Percentiles rank a stretch among this genome's conserved stretches.
Evolutionary conservation across 768 basidiomycete species (phyloP).

Genomic region (Erythrobasidium yunnanense): DNA sequence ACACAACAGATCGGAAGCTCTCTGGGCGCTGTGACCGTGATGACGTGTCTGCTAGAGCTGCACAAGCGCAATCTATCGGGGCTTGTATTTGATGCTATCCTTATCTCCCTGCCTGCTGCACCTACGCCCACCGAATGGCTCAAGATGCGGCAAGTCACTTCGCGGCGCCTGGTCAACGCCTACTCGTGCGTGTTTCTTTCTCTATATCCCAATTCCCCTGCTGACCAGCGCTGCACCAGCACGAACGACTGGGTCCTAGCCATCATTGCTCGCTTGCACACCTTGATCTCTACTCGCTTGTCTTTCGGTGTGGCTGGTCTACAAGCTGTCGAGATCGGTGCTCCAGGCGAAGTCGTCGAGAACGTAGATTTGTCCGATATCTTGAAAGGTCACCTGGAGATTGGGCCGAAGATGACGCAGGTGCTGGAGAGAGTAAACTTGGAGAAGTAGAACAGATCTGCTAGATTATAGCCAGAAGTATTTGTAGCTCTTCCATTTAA

Average conservation of each 20-base stretch:
- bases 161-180: conserved; percentile 42
- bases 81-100: conserved; percentile 44
- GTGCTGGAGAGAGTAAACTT: conserved; percentile 18
- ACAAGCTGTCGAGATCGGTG: conserved; percentile 8
- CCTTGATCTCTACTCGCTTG: conserved; percentile 28
- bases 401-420: conserved; percentile 17
- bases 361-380: conserved; percentile 27
- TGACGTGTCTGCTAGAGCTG: conserved; percentile 29
- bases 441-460: conserved; percentile 21
- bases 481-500: too few species aligned
- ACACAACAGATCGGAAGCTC: conserved; percentile 43
- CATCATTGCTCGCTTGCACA: conserved; percentile 33
- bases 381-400: conserved; percentile 26
- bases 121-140: conserved; percentile 43
- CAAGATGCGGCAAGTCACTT: conserved; percentile 40
- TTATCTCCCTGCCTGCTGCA: conserved; percentile 45
- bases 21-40: conserved; percentile 43
- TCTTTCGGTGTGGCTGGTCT: conserved; percentile 30
- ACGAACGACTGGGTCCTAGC: conserved; percentile 31
- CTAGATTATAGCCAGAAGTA: too few species aligned
- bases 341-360: conserved; percentile 4
- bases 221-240: not conserved
- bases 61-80: conserved; percentile 29
- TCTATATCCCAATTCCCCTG: not conserved
- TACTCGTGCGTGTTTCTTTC: conserved; percentile 41